These are phyloP conservation scores for Fusarium lateritium DNA, from an alignment of 2,329 filamentous ascomycete species.

Conservation along the genomic window DNA sequence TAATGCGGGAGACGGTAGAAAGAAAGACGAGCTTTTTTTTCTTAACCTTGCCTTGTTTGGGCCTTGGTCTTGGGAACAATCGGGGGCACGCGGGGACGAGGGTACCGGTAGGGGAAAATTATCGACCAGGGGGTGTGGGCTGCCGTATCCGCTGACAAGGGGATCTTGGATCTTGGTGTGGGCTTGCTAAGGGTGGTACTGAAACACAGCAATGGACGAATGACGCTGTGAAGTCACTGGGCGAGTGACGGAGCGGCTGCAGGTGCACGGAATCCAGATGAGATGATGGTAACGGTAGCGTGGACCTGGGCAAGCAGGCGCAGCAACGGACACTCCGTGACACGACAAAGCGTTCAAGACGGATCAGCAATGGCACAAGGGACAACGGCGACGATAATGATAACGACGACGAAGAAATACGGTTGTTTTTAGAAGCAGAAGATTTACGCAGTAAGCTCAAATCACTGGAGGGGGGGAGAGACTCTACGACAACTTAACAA, in stretches of 20 bases:
- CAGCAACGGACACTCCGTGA: constrained; percentile 47
- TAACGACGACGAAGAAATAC: constrained; percentile 20
- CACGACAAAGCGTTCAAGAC: constrained; percentile 42
- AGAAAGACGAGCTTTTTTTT: constrained; percentile 56
- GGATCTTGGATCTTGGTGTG: constrained; percentile 52
- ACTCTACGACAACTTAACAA: constrained; percentile 32
- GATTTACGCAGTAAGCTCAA: constrained; percentile 25
- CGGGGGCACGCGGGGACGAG: constrained; percentile 52
- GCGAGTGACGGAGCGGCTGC: constrained; percentile 48
- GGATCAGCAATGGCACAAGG: constrained; percentile 37
- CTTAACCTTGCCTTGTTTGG: constrained; percentile 53
- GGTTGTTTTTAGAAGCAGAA: constrained; percentile 26
- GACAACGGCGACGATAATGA: constrained; percentile 25
- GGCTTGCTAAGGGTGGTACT: constrained; percentile 50
- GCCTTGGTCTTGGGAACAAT: constrained; percentile 52
- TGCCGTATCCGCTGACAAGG: constrained; percentile 51
- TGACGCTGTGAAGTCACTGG: constrained; percentile 46
- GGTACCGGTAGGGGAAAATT: constrained; percentile 54
- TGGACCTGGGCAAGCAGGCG: constrained; percentile 43
- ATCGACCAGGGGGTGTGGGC: constrained; percentile 51
- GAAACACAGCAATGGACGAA: constrained; percentile 51
- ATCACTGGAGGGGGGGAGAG: constrained; percentile 17
- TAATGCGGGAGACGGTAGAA: constrained; percentile 48
- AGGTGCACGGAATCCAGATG: constrained; percentile 48
- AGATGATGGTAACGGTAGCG: constrained; percentile 47